Conservation (phyloP, 192 early-diverging fungal genomes). For the Backusella psychrophila region DNA sequence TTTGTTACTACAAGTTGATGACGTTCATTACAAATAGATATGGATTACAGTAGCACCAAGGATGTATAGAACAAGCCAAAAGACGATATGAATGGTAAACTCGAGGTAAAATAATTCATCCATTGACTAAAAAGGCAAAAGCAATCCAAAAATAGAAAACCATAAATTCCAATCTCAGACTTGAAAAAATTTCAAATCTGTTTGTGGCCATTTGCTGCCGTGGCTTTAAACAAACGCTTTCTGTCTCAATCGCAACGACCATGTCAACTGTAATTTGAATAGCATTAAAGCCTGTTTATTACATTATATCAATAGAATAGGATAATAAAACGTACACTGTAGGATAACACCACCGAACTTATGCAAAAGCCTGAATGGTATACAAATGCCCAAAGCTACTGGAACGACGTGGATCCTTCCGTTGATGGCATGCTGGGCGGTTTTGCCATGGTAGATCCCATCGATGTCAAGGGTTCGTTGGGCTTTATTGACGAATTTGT, state of each 20-base stretch:
- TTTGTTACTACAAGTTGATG: no score
- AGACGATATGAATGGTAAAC: no score
- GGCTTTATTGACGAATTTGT: slow-evolving; percentile 70
- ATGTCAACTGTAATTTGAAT: slow-evolving; percentile 6
- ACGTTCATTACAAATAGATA: no score
- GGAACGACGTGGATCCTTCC: slow-evolving; percentile 56
- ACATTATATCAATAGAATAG: neutral
- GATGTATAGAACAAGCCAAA: no score
- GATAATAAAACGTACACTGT: neutral
- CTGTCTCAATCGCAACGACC: neutral
- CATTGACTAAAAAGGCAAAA: no score
- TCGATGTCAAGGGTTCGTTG: slow-evolving; percentile 69
- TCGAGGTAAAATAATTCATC: no score
- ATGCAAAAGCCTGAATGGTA: slow-evolving; percentile 55
- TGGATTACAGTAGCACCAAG: no score
- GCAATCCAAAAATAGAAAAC: neutral
- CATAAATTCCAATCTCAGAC: neutral
- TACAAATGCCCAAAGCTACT: slow-evolving; percentile 60
- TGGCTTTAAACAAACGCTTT: neutral
- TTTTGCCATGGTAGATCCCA: slow-evolving; percentile 65
- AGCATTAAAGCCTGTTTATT: neutral
- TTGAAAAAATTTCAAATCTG: neutral
- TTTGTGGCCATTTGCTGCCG: neutral
- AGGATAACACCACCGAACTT: neutral
- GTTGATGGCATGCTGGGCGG: slow-evolving; percentile 94